Evolutionary conservation across 2,329 filamentous ascomycete genomes (phyloP).

Genomic region (Fusarium albosuccineum): DNA sequence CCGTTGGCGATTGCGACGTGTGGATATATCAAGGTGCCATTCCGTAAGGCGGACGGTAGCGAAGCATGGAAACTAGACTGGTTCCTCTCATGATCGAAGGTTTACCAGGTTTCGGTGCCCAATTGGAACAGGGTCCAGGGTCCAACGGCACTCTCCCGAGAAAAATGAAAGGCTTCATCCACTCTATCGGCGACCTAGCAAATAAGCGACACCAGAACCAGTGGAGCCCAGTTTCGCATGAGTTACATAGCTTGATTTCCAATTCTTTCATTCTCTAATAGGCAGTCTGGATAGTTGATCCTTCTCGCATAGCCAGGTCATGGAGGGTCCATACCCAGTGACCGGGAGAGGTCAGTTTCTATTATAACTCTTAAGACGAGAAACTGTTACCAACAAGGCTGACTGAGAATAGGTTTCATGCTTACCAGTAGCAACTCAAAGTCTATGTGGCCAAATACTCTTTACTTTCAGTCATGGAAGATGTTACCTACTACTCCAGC

Average conservation of each 20-base stretch:
- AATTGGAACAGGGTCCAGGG: background rate
- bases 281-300: background rate
- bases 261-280: background rate
- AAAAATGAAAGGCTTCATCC: background rate
- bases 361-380: too few species aligned
- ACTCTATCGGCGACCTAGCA: background rate
- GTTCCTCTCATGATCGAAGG: background rate
- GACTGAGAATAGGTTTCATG: background rate
- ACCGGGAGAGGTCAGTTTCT: too few species aligned
- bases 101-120: background rate
- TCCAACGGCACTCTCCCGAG: background rate
- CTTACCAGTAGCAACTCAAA: background rate
- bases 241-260: background rate
- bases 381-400: too few species aligned
- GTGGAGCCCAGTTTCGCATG: background rate
- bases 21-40: background rate
- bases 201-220: background rate
- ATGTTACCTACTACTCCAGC: slow-evolving; percentile 11
- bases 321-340: too few species aligned
- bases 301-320: background rate
- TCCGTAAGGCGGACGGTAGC: background rate
- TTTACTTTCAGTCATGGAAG: background rate
- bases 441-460: background rate
- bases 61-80: background rate
- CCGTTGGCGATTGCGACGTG: background rate